These are phyloP conservation scores for Pharnaceum exiguum DNA, from an alignment of 148 eudicot genomes.

Conservation along the genomic window DNA sequence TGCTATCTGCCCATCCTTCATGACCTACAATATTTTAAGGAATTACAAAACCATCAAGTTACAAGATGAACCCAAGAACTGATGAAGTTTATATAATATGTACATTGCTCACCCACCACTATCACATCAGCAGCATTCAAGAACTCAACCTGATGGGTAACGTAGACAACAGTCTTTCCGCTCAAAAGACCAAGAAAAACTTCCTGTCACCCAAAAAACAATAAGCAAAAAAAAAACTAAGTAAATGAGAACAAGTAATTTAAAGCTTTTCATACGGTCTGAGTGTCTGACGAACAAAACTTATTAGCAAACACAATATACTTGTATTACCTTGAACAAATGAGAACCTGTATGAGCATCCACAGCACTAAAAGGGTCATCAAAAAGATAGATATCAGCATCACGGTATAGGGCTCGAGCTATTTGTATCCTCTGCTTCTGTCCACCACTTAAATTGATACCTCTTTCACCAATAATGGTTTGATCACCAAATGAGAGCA, in stretches of 20 bases:
- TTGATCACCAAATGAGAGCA: slow-evolving; percentile 47
- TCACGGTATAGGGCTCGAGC: slow-evolving; percentile 20
- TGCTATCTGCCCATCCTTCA: slow-evolving; percentile 11
- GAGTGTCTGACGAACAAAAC: no score
- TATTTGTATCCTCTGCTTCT: slow-evolving; percentile 21
- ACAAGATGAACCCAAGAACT: no score
- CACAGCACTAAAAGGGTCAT: slow-evolving; percentile 45
- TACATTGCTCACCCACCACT: slow-evolving; percentile 3
- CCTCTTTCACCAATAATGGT: slow-evolving; percentile 55
- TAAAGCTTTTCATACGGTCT: no score
- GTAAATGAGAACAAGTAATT: no score
- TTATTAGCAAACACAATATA: no score
- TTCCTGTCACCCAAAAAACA: neutral
- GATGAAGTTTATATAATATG: no score
- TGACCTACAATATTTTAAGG: slow-evolving; percentile 3
- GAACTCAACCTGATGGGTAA: slow-evolving; percentile 20
- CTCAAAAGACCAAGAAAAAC: slow-evolving; percentile 10
- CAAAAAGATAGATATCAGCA: slow-evolving; percentile 14
- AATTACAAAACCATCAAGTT: neutral
- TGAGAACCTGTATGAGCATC: slow-evolving; percentile 46
- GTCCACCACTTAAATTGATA: slow-evolving; percentile 45
- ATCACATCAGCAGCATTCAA: slow-evolving; percentile 9
- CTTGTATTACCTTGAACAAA: slow-evolving; percentile 29
- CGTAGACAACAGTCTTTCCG: slow-evolving; percentile 7
- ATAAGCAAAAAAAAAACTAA: no score